A percentile compares a stretch with the other conserved stretches of the same genome.
Evolutionary conservation across 257 asterid genomes (phyloP).

Genomic region (Misopates orontium): DNA sequence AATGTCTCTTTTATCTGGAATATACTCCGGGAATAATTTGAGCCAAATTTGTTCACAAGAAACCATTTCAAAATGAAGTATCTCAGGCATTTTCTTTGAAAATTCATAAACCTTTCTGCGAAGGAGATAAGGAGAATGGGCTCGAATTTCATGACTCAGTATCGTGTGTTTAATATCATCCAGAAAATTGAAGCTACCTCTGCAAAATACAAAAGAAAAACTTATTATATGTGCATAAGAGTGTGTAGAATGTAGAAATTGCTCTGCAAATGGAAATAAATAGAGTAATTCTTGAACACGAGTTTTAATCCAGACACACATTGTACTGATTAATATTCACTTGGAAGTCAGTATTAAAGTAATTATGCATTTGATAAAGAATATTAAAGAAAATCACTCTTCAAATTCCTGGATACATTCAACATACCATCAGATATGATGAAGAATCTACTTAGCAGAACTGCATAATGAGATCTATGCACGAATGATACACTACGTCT

Average conservation of each 20-base stretch:
- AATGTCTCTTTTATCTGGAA: conserved; percentile 49
- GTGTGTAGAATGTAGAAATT: not conserved
- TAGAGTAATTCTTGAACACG: not conserved
- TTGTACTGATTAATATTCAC: not conserved
- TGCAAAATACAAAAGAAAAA: conserved; percentile 27
- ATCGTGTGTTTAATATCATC: conserved; percentile 21
- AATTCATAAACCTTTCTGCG: conserved; percentile 48
- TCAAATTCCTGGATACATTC: not conserved
- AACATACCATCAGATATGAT: too few species aligned
- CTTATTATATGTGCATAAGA: conserved; percentile 16
- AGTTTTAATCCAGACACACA: not conserved
- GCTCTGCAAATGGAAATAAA: not conserved
- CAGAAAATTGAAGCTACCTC: conserved; percentile 59
- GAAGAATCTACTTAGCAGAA: not conserved
- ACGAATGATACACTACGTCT: not conserved
- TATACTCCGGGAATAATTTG: conserved; percentile 36
- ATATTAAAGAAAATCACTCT: too few species aligned
- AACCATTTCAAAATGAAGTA: conserved; percentile 53
- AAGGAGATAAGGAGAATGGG: conserved; percentile 56
- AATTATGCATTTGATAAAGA: conserved; percentile 6
- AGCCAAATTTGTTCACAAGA: conserved; percentile 39
- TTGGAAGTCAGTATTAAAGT: not conserved
- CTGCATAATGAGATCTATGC: not conserved
- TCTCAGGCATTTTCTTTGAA: conserved; percentile 55
- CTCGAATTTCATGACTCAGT: conserved; percentile 41